phyloP scores from a whole-genome alignment of 495 filamentous ascomycete species.

The Daldinia concentrica region DNA sequence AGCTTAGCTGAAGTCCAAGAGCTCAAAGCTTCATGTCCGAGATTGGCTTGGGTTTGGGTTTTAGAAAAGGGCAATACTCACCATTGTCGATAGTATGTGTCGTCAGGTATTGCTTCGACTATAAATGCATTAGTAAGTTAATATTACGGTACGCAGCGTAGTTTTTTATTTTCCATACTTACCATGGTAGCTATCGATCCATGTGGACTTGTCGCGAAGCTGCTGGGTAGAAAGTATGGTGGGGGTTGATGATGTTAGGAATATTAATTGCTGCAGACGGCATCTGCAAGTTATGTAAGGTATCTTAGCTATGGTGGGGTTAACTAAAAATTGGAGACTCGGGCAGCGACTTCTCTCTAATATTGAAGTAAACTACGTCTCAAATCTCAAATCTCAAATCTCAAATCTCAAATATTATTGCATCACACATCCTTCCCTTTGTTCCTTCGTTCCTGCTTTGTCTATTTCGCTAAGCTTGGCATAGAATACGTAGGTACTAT shows the following conservation, averaged over 20 bases:
- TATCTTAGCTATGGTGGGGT: conserved; percentile 29
- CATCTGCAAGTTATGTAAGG: neutral
- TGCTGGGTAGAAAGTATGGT: conserved; percentile 17
- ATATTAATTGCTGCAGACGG: conserved; percentile 3
- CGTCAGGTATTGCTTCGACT: conserved; percentile 99
- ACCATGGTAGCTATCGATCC: conserved; percentile 35
- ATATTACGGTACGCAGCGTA: neutral
- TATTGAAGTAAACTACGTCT: neutral
- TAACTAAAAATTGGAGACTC: neutral
- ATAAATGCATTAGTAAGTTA: conserved; percentile 1
- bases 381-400: neutral
- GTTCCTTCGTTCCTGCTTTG: neutral
- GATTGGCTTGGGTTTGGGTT: neutral
- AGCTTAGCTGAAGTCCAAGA: neutral
- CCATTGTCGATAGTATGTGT: conserved; percentile 89
- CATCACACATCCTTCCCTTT: neutral
- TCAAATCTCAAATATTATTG: neutral
- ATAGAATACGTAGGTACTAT: no score
- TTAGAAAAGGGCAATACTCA: conserved; percentile 47
- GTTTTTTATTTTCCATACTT: neutral
- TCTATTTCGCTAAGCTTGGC: neutral
- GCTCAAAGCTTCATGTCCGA: neutral
- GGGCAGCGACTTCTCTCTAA: neutral
- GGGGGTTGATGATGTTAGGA: conserved; percentile 35
- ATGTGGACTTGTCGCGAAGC: conserved; percentile 19